Evolutionary conservation across 164 flowering plant genomes (phyloP).

Genomic region (Vitis riparia): DNA sequence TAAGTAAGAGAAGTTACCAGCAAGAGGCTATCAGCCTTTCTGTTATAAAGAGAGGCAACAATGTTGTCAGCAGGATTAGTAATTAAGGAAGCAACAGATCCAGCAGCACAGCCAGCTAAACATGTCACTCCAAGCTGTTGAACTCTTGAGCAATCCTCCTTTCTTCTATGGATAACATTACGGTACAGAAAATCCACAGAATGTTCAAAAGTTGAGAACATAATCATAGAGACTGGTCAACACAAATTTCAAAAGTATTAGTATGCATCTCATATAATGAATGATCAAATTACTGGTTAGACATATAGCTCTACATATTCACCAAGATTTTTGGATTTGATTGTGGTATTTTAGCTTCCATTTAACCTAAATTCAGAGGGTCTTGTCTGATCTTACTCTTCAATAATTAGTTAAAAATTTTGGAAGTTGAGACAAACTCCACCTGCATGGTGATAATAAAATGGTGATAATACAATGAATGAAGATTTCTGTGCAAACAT

Average conservation of each 20-base stretch:
- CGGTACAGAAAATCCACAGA: conserved; percentile 65
- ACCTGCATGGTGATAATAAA: no score
- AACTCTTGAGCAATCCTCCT: conserved; percentile 74
- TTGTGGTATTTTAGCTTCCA: neutral
- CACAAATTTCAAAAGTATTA: neutral
- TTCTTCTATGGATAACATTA: conserved; percentile 51
- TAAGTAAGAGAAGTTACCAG: conserved; percentile 38
- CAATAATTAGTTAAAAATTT: neutral
- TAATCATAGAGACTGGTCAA: conserved; percentile 68
- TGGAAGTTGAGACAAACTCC: no score
- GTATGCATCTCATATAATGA: neutral
- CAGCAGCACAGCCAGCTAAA: conserved; percentile 85
- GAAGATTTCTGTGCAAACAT: neutral
- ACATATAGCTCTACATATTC: neutral
- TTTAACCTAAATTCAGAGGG: neutral
- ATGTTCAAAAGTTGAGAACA: conserved; percentile 96
- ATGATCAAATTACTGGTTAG: neutral
- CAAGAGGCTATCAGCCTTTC: conserved; percentile 49
- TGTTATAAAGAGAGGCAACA: conserved; percentile 73
- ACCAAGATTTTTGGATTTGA: neutral
- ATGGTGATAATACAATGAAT: neutral
- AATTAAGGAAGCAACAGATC: conserved; percentile 69
- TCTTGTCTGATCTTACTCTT: neutral
- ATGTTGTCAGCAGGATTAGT: conserved; percentile 90
- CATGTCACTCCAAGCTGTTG: conserved; percentile 93